A percentile compares a stretch with the other conserved stretches of the same genome.
These are phyloP conservation scores for Athelia sp. DNA, from an alignment of 1,284 basidiomycete genomes.

Conservation along the genomic window DNA sequence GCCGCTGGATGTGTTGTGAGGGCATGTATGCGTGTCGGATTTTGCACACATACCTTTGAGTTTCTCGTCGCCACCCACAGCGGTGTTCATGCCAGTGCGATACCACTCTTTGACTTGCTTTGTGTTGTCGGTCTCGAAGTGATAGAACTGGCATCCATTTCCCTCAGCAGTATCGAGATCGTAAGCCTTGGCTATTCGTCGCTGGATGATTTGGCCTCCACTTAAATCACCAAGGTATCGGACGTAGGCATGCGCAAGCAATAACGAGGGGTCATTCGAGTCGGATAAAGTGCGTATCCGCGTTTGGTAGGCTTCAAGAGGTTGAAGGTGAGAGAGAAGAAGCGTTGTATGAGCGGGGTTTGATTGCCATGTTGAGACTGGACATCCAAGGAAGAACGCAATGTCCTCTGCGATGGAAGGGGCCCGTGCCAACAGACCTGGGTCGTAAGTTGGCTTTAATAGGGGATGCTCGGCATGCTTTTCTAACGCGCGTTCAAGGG, in stretches of 20 bases:
- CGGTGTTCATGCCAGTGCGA: constrained; percentile 68
- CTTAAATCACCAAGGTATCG: constrained; percentile 85
- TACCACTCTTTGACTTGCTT: constrained; percentile 78
- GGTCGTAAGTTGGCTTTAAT: constrained; percentile 69
- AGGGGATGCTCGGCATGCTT: constrained; percentile 56
- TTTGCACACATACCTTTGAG: constrained; percentile 46
- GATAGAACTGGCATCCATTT: constrained; percentile 65
- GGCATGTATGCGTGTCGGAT: neutral
- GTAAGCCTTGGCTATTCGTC: constrained; percentile 63
- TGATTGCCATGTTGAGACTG: constrained; percentile 47
- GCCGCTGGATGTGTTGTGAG: constrained; percentile 21
- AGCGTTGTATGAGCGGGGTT: constrained; percentile 48
- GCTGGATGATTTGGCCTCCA: constrained; percentile 74
- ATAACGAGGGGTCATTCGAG: constrained; percentile 42
- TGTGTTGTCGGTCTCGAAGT: constrained; percentile 65
- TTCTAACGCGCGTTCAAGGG: constrained; percentile 64
- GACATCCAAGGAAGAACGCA: constrained; percentile 52
- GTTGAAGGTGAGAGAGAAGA: constrained; percentile 39
- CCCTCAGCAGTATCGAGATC: constrained; percentile 46
- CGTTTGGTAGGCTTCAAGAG: constrained; percentile 49
- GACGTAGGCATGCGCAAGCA: constrained; percentile 79
- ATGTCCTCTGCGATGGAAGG: constrained; percentile 63
- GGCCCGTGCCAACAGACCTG: constrained; percentile 59
- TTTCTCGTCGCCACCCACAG: constrained; percentile 46
- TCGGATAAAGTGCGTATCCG: constrained; percentile 42